Evolutionary conservation across 129 eudicot species (phyloP).

Genomic region (Escallonia herrerae): DNA sequence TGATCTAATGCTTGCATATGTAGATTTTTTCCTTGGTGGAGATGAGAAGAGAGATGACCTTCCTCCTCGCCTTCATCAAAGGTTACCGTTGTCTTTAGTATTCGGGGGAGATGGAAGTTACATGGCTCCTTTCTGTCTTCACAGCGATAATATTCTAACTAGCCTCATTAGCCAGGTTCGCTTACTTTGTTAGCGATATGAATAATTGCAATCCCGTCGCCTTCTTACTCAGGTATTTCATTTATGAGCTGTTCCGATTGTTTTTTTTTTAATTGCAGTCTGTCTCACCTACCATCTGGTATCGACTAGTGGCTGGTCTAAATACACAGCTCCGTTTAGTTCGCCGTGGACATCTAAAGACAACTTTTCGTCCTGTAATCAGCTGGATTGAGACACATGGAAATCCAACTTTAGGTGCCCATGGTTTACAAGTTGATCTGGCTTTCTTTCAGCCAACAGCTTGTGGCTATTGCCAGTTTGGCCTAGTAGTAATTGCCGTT

Average conservation of each 20-base stretch:
- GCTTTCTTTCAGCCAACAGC: slow-evolving; percentile 80
- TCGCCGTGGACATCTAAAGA: slow-evolving; percentile 54
- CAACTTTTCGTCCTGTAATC: slow-evolving; percentile 54
- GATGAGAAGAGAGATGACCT: slow-evolving; percentile 95
- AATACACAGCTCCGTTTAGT: slow-evolving; percentile 87
- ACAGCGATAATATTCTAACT: slow-evolving; percentile 76
- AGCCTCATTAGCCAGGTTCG: slow-evolving; percentile 85
- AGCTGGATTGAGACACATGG: slow-evolving; percentile 77
- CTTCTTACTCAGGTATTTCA: not conserved
- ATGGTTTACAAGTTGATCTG: slow-evolving; percentile 58
- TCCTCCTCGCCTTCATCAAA: slow-evolving; percentile 79
- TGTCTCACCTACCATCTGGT: slow-evolving; percentile 88
- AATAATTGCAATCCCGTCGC: not conserved
- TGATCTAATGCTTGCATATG: slow-evolving; percentile 85
- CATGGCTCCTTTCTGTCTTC: slow-evolving; percentile 91
- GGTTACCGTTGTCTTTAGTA: slow-evolving; percentile 69
- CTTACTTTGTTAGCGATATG: not conserved
- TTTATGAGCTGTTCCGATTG: not conserved
- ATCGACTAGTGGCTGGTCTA: slow-evolving; percentile 85
- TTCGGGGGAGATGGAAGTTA: slow-evolving; percentile 95
- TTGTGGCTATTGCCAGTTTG: slow-evolving; percentile 64
- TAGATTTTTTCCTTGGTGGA: slow-evolving; percentile 95
- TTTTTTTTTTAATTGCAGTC: slow-evolving; percentile 42
- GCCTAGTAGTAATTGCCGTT: slow-evolving; percentile 50
- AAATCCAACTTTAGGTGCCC: slow-evolving; percentile 52